Evolutionary conservation across 768 basidiomycete genomes (phyloP).

Genomic region (Calocybe cyanea): DNA sequence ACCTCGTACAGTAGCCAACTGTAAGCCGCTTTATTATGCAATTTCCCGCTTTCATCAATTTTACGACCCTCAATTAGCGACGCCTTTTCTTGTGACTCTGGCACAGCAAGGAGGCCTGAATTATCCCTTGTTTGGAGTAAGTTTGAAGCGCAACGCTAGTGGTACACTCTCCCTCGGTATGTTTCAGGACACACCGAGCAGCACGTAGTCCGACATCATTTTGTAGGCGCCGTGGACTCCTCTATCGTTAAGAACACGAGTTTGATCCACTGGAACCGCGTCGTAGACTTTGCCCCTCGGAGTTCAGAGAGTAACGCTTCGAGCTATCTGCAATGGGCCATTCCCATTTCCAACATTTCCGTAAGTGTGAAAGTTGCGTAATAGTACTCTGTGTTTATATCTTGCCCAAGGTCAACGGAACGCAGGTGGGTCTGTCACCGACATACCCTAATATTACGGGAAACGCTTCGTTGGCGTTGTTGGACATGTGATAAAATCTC

Average conservation of each 20-base stretch:
- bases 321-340: slow-evolving; percentile 75
- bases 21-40: slow-evolving; percentile 24
- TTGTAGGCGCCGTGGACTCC: slow-evolving; percentile 69
- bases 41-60: not conserved
- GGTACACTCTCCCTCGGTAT: slow-evolving; percentile 67
- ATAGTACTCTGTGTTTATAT: not conserved
- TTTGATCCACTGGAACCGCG: slow-evolving; percentile 68
- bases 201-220: not conserved
- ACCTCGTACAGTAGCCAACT: slow-evolving; percentile 37
- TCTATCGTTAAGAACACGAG: slow-evolving; percentile 60
- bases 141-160: slow-evolving; percentile 51
- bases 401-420: slow-evolving; percentile 49
- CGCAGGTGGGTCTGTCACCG: slow-evolving; percentile 47
- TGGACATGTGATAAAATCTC: slow-evolving; percentile 61
- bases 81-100: slow-evolving; percentile 63
- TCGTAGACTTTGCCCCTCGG: slow-evolving; percentile 70
- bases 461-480: slow-evolving; percentile 60
- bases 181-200: slow-evolving; percentile 8
- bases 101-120: slow-evolving; percentile 60
- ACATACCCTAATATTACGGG: slow-evolving; percentile 57
- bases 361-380: slow-evolving; percentile 30
- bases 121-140: slow-evolving; percentile 77
- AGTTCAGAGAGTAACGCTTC: slow-evolving; percentile 52
- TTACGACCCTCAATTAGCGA: slow-evolving; percentile 38
- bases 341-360: slow-evolving; percentile 51